Percentiles rank a stretch among this genome's conserved stretches.
These are phyloP conservation scores for Kluyveromyces sp. DNA, from an alignment of 1,139 yeast genomes.

Conservation along the genomic window DNA sequence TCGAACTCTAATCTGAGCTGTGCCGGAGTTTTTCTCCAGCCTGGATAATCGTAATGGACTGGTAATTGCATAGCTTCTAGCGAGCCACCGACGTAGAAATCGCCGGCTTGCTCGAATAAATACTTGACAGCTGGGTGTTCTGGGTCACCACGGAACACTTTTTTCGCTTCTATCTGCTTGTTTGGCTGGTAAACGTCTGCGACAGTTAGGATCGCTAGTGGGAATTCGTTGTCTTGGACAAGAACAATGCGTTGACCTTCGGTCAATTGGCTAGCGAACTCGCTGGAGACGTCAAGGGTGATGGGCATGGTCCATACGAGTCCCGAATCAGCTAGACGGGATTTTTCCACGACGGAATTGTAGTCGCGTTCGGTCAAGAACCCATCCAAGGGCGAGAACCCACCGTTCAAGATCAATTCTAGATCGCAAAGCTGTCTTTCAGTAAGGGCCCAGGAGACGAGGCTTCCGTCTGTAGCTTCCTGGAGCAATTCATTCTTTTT, in stretches of 20 bases:
- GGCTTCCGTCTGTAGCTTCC: constrained; percentile 42
- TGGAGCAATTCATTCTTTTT: constrained; percentile 47
- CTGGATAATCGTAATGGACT: constrained; percentile 84
- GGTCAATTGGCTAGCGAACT: constrained; percentile 41
- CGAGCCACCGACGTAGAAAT: constrained; percentile 80
- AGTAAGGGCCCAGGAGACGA: constrained; percentile 44
- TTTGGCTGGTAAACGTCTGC: constrained; percentile 77
- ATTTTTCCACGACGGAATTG: constrained; percentile 64
- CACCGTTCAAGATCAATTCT: constrained; percentile 87
- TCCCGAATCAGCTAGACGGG: constrained; percentile 64
- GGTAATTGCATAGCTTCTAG: constrained; percentile 79
- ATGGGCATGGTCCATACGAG: constrained; percentile 90
- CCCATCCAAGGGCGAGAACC: constrained; percentile 88
- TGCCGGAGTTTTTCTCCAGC: constrained; percentile 80
- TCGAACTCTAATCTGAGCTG: constrained; percentile 80
- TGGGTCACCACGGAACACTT: constrained; percentile 92
- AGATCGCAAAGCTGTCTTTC: constrained; percentile 91
- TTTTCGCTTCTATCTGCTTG: constrained; percentile 68
- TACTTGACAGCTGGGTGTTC: constrained; percentile 91
- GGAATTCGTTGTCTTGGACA: constrained; percentile 74
- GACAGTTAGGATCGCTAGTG: constrained; percentile 74
- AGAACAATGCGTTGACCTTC: constrained; percentile 63
- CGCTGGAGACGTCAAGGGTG: constrained; percentile 66
- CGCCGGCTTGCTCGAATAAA: constrained; percentile 68
- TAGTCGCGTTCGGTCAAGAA: constrained; percentile 79